These are phyloP conservation scores for Curvularia sp. DNA, from an alignment of 2,329 filamentous ascomycete genomes.

Conservation along the genomic window DNA sequence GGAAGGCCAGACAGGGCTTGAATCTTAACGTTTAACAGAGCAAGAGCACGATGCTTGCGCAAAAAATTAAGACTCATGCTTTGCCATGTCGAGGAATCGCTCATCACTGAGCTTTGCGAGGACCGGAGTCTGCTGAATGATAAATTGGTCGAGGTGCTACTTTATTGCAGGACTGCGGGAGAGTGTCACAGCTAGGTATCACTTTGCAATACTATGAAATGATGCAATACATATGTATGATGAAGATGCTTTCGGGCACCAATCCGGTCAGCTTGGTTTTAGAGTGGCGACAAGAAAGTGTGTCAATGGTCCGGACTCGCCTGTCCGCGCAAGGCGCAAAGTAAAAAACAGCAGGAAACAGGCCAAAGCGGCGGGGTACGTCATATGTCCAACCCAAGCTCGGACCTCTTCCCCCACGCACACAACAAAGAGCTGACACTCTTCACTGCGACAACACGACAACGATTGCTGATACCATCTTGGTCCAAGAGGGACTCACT, in stretches of 20 bases:
- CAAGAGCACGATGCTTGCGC: background rate
- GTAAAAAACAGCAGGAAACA: constrained; percentile 6
- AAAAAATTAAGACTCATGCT: background rate
- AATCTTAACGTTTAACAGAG: background rate
- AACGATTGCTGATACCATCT: constrained; percentile 12
- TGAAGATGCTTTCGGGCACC: background rate
- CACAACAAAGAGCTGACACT: constrained; percentile 14
- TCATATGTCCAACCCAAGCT: constrained; percentile 43
- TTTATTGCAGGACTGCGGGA: background rate
- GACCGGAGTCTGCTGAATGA: constrained; percentile 3
- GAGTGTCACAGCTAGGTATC: background rate
- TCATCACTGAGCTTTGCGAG: background rate
- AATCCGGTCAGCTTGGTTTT: background rate
- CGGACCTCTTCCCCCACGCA: constrained; percentile 23
- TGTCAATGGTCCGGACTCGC: background rate
- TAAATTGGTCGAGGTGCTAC: background rate
- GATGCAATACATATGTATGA: background rate
- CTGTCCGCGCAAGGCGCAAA: background rate
- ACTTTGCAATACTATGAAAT: constrained; percentile 3
- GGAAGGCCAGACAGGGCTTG: background rate
- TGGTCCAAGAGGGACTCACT: constrained; percentile 6
- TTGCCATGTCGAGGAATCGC: background rate
- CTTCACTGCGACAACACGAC: constrained; percentile 23
- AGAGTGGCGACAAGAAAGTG: background rate
- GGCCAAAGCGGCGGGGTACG: constrained; percentile 30